These are phyloP conservation scores for Diaporthe amygdali DNA, from an alignment of 2,329 filamentous ascomycete genomes.

Conservation along the genomic window DNA sequence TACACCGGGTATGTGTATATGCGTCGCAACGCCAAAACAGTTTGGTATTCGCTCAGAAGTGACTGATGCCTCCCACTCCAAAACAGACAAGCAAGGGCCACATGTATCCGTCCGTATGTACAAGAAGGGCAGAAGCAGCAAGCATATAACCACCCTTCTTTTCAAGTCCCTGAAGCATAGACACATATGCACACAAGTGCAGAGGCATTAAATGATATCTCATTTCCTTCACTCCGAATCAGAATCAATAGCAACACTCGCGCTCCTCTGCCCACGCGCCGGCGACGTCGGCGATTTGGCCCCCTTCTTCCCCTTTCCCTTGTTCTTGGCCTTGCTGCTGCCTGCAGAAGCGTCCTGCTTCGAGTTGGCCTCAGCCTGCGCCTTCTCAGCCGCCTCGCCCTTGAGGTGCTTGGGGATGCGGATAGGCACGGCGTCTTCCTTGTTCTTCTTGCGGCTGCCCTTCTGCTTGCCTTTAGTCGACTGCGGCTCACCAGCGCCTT, in stretches of 20 bases:
- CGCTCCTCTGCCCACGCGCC: neutral
- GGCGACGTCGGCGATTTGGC: neutral
- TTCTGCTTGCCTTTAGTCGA: neutral
- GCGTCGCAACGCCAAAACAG: too few relatives aligned
- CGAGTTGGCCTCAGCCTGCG: neutral
- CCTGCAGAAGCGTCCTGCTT: neutral
- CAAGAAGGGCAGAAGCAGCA: too few relatives aligned
- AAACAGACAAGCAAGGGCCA: too few relatives aligned
- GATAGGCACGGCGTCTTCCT: neutral
- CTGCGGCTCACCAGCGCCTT: neutral
- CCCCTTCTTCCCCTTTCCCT: neutral
- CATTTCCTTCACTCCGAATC: slow-evolving; percentile 10
- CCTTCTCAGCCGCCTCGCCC: slow-evolving; percentile 9
- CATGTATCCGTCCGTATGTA: too few relatives aligned
- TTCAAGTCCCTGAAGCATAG: neutral
- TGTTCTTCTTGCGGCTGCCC: neutral
- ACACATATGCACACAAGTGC: neutral
- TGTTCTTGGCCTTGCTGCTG: neutral
- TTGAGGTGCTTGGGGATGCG: slow-evolving; percentile 19
- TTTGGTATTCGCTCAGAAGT: too few relatives aligned
- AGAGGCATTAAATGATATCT: neutral
- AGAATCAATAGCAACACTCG: slow-evolving; percentile 16
- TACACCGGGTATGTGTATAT: too few relatives aligned
- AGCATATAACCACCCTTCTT: too few relatives aligned
- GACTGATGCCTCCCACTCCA: too few relatives aligned